A percentile compares a stretch with the other conserved stretches of the same genome.
phyloP scores from a whole-genome alignment of 1,284 basidiomycete genomes.

The Apiotrichum montevideense region DNA sequence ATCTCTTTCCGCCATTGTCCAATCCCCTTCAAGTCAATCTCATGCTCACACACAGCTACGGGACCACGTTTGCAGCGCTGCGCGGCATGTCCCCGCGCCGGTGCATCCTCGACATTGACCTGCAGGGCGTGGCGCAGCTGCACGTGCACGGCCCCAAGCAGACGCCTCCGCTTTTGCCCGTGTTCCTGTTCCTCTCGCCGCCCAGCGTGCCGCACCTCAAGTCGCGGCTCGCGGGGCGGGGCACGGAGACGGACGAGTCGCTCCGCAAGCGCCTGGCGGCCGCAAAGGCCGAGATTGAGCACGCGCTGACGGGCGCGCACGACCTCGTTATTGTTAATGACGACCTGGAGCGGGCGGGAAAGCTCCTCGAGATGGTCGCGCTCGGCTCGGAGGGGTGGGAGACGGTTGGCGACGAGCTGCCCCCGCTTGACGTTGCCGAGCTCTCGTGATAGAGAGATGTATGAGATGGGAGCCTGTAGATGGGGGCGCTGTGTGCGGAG shows the following conservation, averaged over 20 bases:
- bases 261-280: slow-evolving; percentile 71
- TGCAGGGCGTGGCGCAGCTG: slow-evolving; percentile 89
- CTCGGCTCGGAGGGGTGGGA: slow-evolving; percentile 54
- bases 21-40: too few relatives aligned
- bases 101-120: slow-evolving; percentile 95
- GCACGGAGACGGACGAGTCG: slow-evolving; percentile 74
- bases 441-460: slow-evolving; percentile 11
- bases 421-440: slow-evolving; percentile 32
- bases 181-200: slow-evolving; percentile 91
- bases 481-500: too few relatives aligned
- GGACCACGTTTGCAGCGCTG: slow-evolving; percentile 72
- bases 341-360: slow-evolving; percentile 76
- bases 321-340: slow-evolving; percentile 90
- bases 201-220: slow-evolving; percentile 67
- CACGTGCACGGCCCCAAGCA: slow-evolving; percentile 57
- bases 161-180: slow-evolving; percentile 63
- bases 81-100: slow-evolving; percentile 56
- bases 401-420: slow-evolving; percentile 38
- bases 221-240: slow-evolving; percentile 65
- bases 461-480: background rate
- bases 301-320: slow-evolving; percentile 68
- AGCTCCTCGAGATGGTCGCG: slow-evolving; percentile 58
- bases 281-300: slow-evolving; percentile 77
- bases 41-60: slow-evolving; percentile 52
- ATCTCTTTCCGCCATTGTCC: too few relatives aligned